A percentile compares a stretch with the other conserved stretches of the same genome.
Evolutionary conservation across 1,284 basidiomycete genomes (phyloP).

Genomic region (Boletus hoseneyae): DNA sequence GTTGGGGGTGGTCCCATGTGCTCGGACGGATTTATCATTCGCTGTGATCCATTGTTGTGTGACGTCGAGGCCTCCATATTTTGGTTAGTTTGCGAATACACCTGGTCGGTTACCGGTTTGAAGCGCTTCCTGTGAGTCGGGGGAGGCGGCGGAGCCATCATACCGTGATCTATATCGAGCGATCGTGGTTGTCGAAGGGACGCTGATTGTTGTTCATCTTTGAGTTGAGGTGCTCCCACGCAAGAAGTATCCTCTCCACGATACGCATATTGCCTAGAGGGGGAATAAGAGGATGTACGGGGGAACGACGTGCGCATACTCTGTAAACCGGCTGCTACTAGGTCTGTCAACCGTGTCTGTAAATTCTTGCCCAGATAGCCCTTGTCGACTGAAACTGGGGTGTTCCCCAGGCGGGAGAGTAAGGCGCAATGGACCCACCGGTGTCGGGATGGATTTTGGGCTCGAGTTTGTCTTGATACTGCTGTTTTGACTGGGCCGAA

Average conservation of each 20-base stretch:
- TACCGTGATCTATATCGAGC: slow-evolving; percentile 12
- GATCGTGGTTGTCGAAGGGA: slow-evolving; percentile 22
- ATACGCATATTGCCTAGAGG: slow-evolving; percentile 58
- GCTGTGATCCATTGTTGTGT: slow-evolving; percentile 13
- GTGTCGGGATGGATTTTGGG: slow-evolving; percentile 48
- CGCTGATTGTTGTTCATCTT: slow-evolving; percentile 37
- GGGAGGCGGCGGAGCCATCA: slow-evolving; percentile 28
- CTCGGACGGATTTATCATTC: slow-evolving; percentile 9
- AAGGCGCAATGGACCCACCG: slow-evolving; percentile 53
- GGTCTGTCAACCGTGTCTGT: slow-evolving; percentile 34
- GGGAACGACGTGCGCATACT: slow-evolving; percentile 36
- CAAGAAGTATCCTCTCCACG: slow-evolving; percentile 42
- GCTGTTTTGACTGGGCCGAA: slow-evolving; percentile 18
- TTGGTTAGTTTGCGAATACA: slow-evolving; percentile 9
- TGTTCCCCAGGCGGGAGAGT: slow-evolving; percentile 56
- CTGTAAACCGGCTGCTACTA: slow-evolving; percentile 46
- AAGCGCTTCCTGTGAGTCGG: slow-evolving; percentile 24
- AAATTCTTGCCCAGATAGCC: slow-evolving; percentile 21
- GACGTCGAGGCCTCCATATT: slow-evolving; percentile 8
- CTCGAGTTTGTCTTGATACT: slow-evolving; percentile 50
- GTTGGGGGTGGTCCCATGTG: slow-evolving; percentile 29
- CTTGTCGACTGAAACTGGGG: slow-evolving; percentile 41
- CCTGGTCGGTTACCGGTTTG: slow-evolving; percentile 21
- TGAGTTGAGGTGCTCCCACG: slow-evolving; percentile 32
- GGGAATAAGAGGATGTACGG: slow-evolving; percentile 15